A percentile compares a stretch with the other conserved stretches of the same genome.
Conservation (phyloP, 1,139 yeast genomes). For the Citeromyces hawaiiensis region DNA sequence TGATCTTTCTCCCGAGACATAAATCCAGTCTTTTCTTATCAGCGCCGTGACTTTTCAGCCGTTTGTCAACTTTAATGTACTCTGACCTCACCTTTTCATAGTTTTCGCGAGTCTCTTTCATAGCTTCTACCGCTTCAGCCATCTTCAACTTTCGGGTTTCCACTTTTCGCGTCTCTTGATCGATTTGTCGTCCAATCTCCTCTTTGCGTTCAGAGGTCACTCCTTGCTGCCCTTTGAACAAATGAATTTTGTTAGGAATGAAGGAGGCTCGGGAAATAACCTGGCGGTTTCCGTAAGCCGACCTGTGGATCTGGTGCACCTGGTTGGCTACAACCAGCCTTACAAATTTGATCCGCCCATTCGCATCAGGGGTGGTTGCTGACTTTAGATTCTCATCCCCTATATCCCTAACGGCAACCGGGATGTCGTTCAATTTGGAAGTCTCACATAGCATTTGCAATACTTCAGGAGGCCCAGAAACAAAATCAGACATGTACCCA, state of each 20-base stretch:
- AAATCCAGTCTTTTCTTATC: not conserved
- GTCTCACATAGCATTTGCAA: conserved; percentile 59
- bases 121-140: not conserved
- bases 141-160: conserved; percentile 2
- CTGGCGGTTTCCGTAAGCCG: conserved; percentile 47
- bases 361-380: conserved; percentile 16
- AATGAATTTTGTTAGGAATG: conserved; percentile 4
- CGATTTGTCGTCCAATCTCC: conserved; percentile 11
- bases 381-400: not conserved
- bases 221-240: conserved; percentile 16
- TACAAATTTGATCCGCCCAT: conserved; percentile 25
- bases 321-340: conserved; percentile 51
- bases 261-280: conserved; percentile 19
- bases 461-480: conserved; percentile 68
- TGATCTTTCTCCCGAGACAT: not conserved
- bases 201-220: conserved; percentile 18
- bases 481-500: conserved; percentile 59
- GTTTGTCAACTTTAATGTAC: not conserved
- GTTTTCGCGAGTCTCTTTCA: conserved; percentile 1
- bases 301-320: conserved; percentile 33
- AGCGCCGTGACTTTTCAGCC: not conserved
- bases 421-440: conserved; percentile 45
- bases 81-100: conserved; percentile 4
- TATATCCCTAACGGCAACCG: conserved; percentile 33
- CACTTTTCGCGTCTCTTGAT: conserved; percentile 5